A percentile compares a stretch with the other conserved stretches of the same genome.
phyloP scores from a whole-genome alignment of 2,329 filamentous ascomycete species.

The Westerdykella ornata region DNA sequence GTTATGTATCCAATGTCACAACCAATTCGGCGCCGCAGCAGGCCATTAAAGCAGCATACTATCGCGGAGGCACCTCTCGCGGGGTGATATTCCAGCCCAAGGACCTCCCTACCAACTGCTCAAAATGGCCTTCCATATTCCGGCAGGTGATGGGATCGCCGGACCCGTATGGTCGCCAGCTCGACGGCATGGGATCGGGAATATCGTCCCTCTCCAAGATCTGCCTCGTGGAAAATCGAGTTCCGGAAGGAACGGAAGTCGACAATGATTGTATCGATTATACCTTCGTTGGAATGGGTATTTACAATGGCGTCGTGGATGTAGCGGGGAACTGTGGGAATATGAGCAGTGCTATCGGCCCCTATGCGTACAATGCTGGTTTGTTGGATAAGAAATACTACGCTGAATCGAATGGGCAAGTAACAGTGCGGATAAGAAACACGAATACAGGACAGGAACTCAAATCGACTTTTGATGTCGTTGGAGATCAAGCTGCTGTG shows the following conservation, averaged over 20 bases:
- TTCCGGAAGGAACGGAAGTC: neutral
- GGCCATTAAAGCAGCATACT: slow-evolving; percentile 48
- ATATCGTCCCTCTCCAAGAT: slow-evolving; percentile 65
- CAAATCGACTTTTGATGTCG: slow-evolving; percentile 50
- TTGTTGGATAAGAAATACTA: slow-evolving; percentile 38
- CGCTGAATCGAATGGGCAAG: slow-evolving; percentile 25
- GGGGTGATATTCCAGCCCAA: slow-evolving; percentile 53
- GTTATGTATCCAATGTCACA: slow-evolving; percentile 1
- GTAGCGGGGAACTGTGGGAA: slow-evolving; percentile 70
- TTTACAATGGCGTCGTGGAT: slow-evolving; percentile 56
- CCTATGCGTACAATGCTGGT: slow-evolving; percentile 54
- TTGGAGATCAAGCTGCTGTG: slow-evolving; percentile 44
- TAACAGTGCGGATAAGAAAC: slow-evolving; percentile 57
- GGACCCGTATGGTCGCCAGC: slow-evolving; percentile 61
- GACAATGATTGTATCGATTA: slow-evolving; percentile 51
- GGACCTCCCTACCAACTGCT: slow-evolving; percentile 46
- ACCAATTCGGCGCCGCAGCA: slow-evolving; percentile 11
- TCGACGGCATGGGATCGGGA: slow-evolving; percentile 65
- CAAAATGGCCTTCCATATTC: slow-evolving; percentile 51
- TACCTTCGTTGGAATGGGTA: slow-evolving; percentile 64
- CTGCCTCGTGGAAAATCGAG: slow-evolving; percentile 53
- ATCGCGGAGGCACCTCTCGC: slow-evolving; percentile 63
- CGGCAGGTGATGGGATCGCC: slow-evolving; percentile 57
- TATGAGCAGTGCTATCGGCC: slow-evolving; percentile 61
- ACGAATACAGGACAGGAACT: slow-evolving; percentile 65